Evolutionary conservation across 345 rosid species (phyloP).

Genomic region (Syzygium jambos): DNA sequence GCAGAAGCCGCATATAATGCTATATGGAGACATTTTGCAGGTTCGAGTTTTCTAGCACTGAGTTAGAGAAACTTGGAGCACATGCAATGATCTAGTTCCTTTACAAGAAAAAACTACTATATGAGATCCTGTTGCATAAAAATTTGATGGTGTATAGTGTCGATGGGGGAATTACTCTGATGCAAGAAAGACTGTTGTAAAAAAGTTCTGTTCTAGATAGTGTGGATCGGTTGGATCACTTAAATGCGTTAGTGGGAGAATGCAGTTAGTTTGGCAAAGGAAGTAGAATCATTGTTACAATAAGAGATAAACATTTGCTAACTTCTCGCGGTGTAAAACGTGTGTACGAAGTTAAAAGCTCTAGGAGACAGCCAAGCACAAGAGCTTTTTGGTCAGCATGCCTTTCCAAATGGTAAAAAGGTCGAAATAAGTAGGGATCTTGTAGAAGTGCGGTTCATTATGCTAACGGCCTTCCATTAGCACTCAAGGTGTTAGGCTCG

Average conservation of each 20-base stretch:
- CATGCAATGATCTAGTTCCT: neutral
- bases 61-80: conserved; percentile 18
- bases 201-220: conserved; percentile 10
- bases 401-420: neutral
- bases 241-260: neutral
- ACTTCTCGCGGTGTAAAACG: neutral
- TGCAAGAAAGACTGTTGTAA: neutral
- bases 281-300: conserved; percentile 9
- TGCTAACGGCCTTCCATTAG: conserved; percentile 1
- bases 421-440: neutral
- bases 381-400: conserved; percentile 4
- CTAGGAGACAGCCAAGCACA: conserved; percentile 1
- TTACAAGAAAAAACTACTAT: conserved; percentile 6
- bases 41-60: conserved; percentile 16
- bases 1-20: conserved; percentile 13
- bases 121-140: neutral
- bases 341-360: neutral
- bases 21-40: conserved; percentile 11
- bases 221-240: conserved; percentile 4
- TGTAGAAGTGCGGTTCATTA: neutral
- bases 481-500: conserved; percentile 1
- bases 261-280: conserved; percentile 11
- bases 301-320: conserved; percentile 3
- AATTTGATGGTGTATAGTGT: neutral
- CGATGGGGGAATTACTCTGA: neutral